Percentiles rank a stretch among this genome's conserved stretches.
These are phyloP conservation scores for Musa schizocarpa DNA, from an alignment of 176 grass and related monocot genomes.

Conservation along the genomic window DNA sequence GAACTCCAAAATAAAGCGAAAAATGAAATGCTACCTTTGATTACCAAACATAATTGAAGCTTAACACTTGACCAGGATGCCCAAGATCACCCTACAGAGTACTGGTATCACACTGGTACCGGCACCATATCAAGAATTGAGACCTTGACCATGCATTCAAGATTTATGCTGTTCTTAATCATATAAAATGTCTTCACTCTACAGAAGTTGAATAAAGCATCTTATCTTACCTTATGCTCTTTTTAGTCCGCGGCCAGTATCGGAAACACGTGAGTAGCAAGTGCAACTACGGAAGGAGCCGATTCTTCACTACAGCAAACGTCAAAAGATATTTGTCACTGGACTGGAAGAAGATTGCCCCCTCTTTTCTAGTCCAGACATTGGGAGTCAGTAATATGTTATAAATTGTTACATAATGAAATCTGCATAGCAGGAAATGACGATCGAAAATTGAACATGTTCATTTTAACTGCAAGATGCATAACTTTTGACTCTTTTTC, in stretches of 20 bases:
- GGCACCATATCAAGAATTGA: too few species aligned
- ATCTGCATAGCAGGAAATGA: background rate
- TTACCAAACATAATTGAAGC: too few species aligned
- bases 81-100: too few species aligned
- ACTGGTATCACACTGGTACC: too few species aligned
- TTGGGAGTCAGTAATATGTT: slow-evolving; percentile 53
- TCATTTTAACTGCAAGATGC: background rate
- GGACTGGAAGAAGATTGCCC: slow-evolving; percentile 81
- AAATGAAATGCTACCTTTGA: too few species aligned
- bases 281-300: slow-evolving; percentile 91
- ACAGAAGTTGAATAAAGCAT: background rate
- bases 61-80: too few species aligned
- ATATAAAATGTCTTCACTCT: background rate
- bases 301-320: slow-evolving; percentile 82
- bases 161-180: background rate
- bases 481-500: background rate
- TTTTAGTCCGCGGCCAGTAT: slow-evolving; percentile 73
- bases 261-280: slow-evolving; percentile 78
- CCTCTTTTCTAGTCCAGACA: slow-evolving; percentile 73
- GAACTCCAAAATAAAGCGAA: too few species aligned
- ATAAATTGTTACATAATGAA: slow-evolving; percentile 3
- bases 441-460: too few species aligned
- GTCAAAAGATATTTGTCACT: slow-evolving; percentile 50
- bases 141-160: background rate
- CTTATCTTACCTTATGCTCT: slow-evolving; percentile 6